Conservation (phyloP, 1,139 yeast genomes). For the Nematodospora anomalae region DNA sequence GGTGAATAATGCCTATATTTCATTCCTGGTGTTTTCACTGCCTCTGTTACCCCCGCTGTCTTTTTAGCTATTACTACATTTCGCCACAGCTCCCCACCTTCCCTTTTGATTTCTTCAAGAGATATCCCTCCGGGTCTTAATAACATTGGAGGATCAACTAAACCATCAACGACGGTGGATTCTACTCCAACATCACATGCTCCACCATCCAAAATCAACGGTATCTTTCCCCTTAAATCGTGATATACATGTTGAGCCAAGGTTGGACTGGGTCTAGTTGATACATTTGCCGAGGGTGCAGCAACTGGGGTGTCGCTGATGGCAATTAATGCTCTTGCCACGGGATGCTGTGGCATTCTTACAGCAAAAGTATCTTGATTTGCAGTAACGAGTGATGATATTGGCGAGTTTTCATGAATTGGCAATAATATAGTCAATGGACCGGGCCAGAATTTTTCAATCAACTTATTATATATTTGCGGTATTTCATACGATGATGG, state of each 20-base stretch:
- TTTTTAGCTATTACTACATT: slow-evolving; percentile 63
- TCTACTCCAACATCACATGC: slow-evolving; percentile 89
- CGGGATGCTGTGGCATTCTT: slow-evolving; percentile 80
- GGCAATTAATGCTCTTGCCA: slow-evolving; percentile 88
- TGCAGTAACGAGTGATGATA: slow-evolving; percentile 79
- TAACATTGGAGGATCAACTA: slow-evolving; percentile 79
- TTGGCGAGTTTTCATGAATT: slow-evolving; percentile 46
- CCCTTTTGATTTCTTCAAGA: slow-evolving; percentile 62
- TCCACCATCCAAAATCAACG: slow-evolving; percentile 88
- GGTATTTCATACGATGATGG: slow-evolving; percentile 59
- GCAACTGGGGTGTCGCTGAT: slow-evolving; percentile 89
- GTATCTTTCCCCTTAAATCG: slow-evolving; percentile 80
- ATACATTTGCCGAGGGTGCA: slow-evolving; percentile 97
- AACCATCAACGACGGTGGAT: slow-evolving; percentile 90
- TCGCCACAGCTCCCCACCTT: slow-evolving; percentile 69
- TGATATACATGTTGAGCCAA: slow-evolving; percentile 78
- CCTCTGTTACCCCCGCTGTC: slow-evolving; percentile 63
- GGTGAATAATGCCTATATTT: slow-evolving; percentile 96
- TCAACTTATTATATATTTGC: slow-evolving; percentile 56
- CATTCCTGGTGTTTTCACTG: slow-evolving; percentile 96
- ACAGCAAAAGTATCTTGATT: slow-evolving; percentile 90
- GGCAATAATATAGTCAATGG: slow-evolving; percentile 89
- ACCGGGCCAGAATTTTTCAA: slow-evolving; percentile 88
- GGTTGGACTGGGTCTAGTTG: slow-evolving; percentile 94
- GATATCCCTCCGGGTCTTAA: slow-evolving; percentile 94